These are phyloP conservation scores for Nannochloropsis salina DNA, from an alignment of 108 stramenopile species.

Conservation along the genomic window DNA sequence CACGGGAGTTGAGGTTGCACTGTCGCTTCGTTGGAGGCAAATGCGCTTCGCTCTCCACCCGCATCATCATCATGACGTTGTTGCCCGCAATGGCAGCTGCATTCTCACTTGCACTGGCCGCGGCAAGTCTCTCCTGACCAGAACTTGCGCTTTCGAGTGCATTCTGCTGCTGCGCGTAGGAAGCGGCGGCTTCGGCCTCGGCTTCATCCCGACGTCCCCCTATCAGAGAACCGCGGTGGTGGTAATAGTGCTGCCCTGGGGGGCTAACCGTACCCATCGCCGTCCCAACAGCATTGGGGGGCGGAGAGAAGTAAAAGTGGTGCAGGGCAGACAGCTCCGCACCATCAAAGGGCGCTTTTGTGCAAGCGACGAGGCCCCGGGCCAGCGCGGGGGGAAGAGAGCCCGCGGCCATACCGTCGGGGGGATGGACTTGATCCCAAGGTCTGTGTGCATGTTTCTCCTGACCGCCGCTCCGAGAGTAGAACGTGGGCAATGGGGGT, in stretches of 20 bases:
- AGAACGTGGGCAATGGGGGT: not conserved
- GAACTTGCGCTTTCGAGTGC: not conserved
- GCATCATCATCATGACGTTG: slow-evolving; percentile 11
- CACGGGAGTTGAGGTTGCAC: not conserved
- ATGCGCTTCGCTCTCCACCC: slow-evolving; percentile 4
- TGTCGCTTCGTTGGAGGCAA: slow-evolving; percentile 16
- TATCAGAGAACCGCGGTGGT: not conserved
- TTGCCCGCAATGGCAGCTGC: not conserved
- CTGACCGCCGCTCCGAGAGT: slow-evolving; percentile 10
- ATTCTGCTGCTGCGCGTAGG: slow-evolving; percentile 2
- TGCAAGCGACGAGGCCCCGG: not conserved
- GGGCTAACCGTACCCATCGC: not conserved
- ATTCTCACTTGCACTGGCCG: not conserved
- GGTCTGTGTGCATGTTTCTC: not conserved
- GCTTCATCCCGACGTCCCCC: not conserved
- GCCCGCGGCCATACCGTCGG: not conserved
- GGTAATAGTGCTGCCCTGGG: not conserved
- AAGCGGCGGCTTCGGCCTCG: not conserved
- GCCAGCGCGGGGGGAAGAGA: not conserved
- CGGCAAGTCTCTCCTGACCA: not conserved
- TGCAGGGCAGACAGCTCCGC: slow-evolving; percentile 21
- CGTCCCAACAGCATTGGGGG: not conserved
- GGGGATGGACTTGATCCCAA: not conserved
- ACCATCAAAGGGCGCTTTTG: slow-evolving; percentile 2
- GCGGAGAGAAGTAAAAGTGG: slow-evolving; percentile 25